Conservation (phyloP, 2,329 filamentous ascomycete genomes). For the Talaromyces verruculosus region DNA sequence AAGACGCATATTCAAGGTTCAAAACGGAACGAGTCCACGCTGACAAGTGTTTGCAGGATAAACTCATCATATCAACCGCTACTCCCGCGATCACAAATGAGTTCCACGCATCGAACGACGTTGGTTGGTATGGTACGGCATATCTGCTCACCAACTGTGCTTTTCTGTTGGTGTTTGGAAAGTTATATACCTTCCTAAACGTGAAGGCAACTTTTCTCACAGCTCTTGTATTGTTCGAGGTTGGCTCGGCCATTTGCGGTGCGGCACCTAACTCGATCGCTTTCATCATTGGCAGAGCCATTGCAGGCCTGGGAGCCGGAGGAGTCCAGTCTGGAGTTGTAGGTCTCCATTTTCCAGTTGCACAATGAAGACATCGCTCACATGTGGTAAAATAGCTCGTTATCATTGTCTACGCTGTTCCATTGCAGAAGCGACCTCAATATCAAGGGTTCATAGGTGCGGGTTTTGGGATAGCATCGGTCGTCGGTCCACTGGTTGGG, state of each 20-base stretch:
- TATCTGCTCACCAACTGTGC: slow-evolving; percentile 47
- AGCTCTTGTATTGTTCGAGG: slow-evolving; percentile 43
- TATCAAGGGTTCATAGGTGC: slow-evolving; percentile 63
- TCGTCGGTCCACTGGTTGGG: slow-evolving; percentile 60
- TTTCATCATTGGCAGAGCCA: slow-evolving; percentile 36
- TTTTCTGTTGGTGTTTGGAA: slow-evolving; percentile 39
- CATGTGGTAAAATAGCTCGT: slow-evolving; percentile 7
- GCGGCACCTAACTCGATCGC: slow-evolving; percentile 32
- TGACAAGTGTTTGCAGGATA: slow-evolving; percentile 4
- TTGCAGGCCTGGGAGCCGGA: slow-evolving; percentile 33
- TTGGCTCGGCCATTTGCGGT: slow-evolving; percentile 48
- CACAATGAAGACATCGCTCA: not conserved
- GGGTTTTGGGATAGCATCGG: slow-evolving; percentile 62
- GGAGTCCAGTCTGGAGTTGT: slow-evolving; percentile 27
- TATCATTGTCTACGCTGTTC: slow-evolving; percentile 16
- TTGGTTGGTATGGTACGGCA: slow-evolving; percentile 25
- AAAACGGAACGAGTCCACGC: not conserved
- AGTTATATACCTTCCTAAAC: slow-evolving; percentile 37
- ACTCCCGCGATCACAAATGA: slow-evolving; percentile 14
- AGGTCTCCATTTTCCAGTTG: not conserved
- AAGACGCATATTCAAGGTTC: not conserved
- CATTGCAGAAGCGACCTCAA: slow-evolving; percentile 49
- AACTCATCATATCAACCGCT: slow-evolving; percentile 17
- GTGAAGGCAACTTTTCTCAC: slow-evolving; percentile 37
- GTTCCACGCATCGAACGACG: slow-evolving; percentile 11